phyloP scores from a whole-genome alignment of 768 basidiomycete genomes.

The Tylopilus cervinicoccineus region DNA sequence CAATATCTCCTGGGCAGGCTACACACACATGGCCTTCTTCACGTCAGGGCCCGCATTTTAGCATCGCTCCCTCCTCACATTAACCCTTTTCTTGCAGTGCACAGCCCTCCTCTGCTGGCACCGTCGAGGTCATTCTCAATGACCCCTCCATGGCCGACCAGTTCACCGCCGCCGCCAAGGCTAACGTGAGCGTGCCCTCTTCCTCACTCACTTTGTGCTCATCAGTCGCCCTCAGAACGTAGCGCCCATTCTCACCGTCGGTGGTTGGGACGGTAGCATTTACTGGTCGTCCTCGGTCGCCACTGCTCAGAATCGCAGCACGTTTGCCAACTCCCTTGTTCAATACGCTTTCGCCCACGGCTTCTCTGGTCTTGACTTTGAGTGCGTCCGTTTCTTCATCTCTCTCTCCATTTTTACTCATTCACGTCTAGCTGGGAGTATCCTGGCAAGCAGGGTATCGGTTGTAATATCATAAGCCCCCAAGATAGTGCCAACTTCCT shows the following conservation, averaged over 20 bases:
- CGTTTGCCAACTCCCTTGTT: slow-evolving; percentile 53
- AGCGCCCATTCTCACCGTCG: slow-evolving; percentile 55
- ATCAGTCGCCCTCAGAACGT: slow-evolving; percentile 39
- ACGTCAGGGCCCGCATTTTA: slow-evolving; percentile 32
- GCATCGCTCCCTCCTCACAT: neutral
- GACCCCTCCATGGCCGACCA: slow-evolving; percentile 7
- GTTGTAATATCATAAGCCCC: slow-evolving; percentile 60
- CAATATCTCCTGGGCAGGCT: slow-evolving; percentile 61
- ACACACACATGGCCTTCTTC: slow-evolving; percentile 65
- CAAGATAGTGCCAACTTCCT: slow-evolving; percentile 79
- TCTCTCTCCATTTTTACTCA: neutral
- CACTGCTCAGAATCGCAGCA: slow-evolving; percentile 49
- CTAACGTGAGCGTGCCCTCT: slow-evolving; percentile 18
- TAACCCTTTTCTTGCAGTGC: slow-evolving; percentile 10
- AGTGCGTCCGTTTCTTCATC: slow-evolving; percentile 38
- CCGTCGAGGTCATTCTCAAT: slow-evolving; percentile 8
- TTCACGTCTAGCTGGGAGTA: slow-evolving; percentile 73
- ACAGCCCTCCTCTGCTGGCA: slow-evolving; percentile 18
- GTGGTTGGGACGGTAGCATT: slow-evolving; percentile 63
- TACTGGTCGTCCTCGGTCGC: slow-evolving; percentile 61
- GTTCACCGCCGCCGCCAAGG: slow-evolving; percentile 23
- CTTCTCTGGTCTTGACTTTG: slow-evolving; percentile 66
- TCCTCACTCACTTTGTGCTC: neutral
- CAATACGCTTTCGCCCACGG: slow-evolving; percentile 45
- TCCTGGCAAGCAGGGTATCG: slow-evolving; percentile 62